Base-by-base conservation (phyloP, 257 asterid species). In the Knoxia roxburghii region DNA sequence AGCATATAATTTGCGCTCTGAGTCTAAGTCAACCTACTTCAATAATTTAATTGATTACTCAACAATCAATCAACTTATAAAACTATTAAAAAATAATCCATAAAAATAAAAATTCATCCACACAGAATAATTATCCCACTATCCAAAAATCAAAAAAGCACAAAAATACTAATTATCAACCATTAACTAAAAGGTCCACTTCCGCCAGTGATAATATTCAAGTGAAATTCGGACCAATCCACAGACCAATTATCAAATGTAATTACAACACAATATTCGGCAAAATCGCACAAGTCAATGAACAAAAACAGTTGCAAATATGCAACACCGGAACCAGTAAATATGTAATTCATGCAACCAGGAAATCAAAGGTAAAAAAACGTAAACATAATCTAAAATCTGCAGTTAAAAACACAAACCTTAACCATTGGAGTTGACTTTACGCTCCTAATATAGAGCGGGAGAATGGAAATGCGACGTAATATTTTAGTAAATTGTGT, bases 381-480 rank as follows among this genome's bases (percentile, higher is more conserved):
- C 13, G 30, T 30, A 49, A 10, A 9, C 6, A 14, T 9, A 37
- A 65, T 23, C 32, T 29, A 32, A 32, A 32, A 17, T 57, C 20
- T 7, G 13, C 0, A 65, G 48, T 14, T 5, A 20, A 17, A 65
- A 50, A 12, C 14, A 32, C 9, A 65, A 65, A 32, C 60, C 69
- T 60, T 65, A 65, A 65, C 48, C 60, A 49, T 37, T 14, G 60
- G 48, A 6, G 60, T 49, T 32, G 69, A 65, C 57, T 65, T 50
- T 4, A 65, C 33, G 60, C 37, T 49, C 48, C 69, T 49, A 13
- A 14, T 0, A 60, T 59, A 65, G 45, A 30, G 48, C 9, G 43
- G 60, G 33, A 23, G 32, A 50, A 33, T 37, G n/a, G 41, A 13
- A 11, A 21, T 17, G n/a, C n/a, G n/a, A n/a, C n/a, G n/a, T n/a